Evolutionary conservation across 2,329 filamentous ascomycete genomes (phyloP).

Genomic region (Alternaria dauci): DNA sequence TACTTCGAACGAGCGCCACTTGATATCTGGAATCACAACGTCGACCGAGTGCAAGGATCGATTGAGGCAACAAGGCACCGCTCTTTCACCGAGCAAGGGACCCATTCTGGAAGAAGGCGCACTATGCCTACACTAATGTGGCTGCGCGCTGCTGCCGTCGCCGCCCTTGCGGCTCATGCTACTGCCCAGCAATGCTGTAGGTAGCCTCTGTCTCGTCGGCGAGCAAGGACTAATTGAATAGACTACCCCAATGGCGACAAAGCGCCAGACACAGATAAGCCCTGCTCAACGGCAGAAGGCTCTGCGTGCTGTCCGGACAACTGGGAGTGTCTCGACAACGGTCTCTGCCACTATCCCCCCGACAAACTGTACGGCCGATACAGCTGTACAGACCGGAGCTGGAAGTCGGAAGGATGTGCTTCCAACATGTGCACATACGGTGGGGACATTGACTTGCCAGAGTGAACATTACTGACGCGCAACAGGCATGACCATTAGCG

Average conservation of each 20-base stretch:
- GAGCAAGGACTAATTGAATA: conserved; percentile 25
- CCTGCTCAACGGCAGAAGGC: conserved; percentile 45
- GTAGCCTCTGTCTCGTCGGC: neutral
- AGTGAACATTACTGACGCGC: neutral
- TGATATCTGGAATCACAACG: conserved; percentile 6
- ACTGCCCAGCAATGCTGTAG: conserved; percentile 45
- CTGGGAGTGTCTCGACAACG: conserved; percentile 50
- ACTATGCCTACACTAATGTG: conserved; percentile 30
- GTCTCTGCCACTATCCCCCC: conserved; percentile 44
- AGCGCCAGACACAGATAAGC: conserved; percentile 41
- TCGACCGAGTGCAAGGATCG: conserved; percentile 14
- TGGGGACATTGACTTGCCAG: conserved; percentile 15
- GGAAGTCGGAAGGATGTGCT: conserved; percentile 44
- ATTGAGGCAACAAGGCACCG: neutral
- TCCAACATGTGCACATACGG: conserved; percentile 48
- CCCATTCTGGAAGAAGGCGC: conserved; percentile 6
- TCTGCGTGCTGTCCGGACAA: conserved; percentile 49
- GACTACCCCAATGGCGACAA: conserved; percentile 47
- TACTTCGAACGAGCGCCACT: conserved; percentile 10
- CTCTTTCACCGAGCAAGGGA: conserved; percentile 10
- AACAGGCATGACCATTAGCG: conserved; percentile 32
- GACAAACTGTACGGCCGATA: conserved; percentile 43
- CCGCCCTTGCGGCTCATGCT: conserved; percentile 26
- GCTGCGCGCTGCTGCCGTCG: conserved; percentile 31
- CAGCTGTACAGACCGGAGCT: conserved; percentile 48